Evolutionary conservation across 768 basidiomycete species (phyloP).

Genomic region (Agaricus blazei): DNA sequence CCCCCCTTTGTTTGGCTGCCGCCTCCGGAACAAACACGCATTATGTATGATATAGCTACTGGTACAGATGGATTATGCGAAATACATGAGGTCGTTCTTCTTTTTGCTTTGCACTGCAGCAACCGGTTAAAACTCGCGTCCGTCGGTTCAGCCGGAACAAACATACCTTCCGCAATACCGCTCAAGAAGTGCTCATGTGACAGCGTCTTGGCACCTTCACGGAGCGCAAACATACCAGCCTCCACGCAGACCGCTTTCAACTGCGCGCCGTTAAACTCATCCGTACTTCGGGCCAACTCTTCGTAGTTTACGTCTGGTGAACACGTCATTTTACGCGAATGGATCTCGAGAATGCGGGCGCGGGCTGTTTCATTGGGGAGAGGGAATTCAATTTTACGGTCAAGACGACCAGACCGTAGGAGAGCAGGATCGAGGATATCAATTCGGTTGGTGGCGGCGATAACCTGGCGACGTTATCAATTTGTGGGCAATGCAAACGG

Average conservation of each 20-base stretch:
- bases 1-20: not conserved
- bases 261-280: constrained; percentile 98
- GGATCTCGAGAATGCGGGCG: constrained; percentile 93
- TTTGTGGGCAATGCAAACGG: not conserved
- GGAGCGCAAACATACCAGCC: constrained; percentile 96
- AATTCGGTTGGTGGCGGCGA: constrained; percentile 97
- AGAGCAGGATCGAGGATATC: constrained; percentile 98
- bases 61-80: constrained; percentile 49
- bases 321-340: constrained; percentile 93
- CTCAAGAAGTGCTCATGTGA: constrained; percentile 95
- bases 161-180: constrained; percentile 79
- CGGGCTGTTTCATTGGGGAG: constrained; percentile 95
- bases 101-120: constrained; percentile 94
- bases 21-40: not conserved
- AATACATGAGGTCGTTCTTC: constrained; percentile 97
- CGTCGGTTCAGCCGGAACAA: constrained; percentile 1
- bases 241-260: constrained; percentile 98
- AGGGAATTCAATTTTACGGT: constrained; percentile 98
- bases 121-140: constrained; percentile 13
- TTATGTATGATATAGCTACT: constrained; percentile 1
- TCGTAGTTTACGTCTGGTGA: constrained; percentile 91
- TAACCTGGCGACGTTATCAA: constrained; percentile 56
- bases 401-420: constrained; percentile 95
- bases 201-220: constrained; percentile 86
- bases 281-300: constrained; percentile 93